These are phyloP conservation scores for Pichia sp. DNA, from an alignment of 1,139 yeast genomes.

Conservation along the genomic window DNA sequence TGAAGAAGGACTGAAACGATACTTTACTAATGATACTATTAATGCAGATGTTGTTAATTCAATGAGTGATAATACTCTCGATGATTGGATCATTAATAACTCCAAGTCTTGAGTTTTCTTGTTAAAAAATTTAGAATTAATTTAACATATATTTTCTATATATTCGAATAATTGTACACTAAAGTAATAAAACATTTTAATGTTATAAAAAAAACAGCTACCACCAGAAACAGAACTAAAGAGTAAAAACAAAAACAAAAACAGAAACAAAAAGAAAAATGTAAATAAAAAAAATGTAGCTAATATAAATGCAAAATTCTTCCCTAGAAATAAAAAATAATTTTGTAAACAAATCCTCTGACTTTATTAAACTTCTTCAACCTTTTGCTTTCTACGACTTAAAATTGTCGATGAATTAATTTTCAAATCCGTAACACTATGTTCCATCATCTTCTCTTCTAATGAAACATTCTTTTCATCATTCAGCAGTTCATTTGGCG, in stretches of 20 bases:
- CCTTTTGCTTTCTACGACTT: conserved; percentile 42
- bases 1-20: conserved; percentile 59
- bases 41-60: conserved; percentile 56
- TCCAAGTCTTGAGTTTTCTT: neutral
- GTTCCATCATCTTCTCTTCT: conserved; percentile 13
- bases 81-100: conserved; percentile 11
- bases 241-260: no score
- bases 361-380: neutral
- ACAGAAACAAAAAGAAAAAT: no score
- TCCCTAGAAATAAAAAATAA: no score
- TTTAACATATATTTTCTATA: neutral
- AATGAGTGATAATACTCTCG: conserved; percentile 31
- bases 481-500: neutral
- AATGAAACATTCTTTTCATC: neutral
- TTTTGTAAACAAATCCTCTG: no score
- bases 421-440: conserved; percentile 41
- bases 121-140: no score
- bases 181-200: no score
- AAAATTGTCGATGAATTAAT: conserved; percentile 55
- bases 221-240: no score
- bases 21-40: conserved; percentile 58
- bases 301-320: no score
- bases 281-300: neutral
- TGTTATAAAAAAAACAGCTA: no score
- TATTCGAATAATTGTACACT: neutral